phyloP scores from a whole-genome alignment of 805 yeast species.

The Maudiozyma turicensis region DNA sequence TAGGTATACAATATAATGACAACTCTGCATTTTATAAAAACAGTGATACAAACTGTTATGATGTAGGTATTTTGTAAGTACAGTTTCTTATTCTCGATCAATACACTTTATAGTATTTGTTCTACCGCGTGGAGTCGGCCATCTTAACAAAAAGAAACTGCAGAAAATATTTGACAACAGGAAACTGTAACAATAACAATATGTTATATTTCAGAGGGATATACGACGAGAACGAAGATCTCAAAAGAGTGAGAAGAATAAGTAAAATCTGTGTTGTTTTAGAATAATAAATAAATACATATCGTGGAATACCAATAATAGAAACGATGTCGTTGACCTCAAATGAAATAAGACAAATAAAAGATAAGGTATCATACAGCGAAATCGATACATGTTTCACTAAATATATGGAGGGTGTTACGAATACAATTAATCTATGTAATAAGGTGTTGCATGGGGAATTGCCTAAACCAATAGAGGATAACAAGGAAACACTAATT shows the following conservation, averaged over 20 bases:
- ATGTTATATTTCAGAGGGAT: neutral
- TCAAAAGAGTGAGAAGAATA: neutral
- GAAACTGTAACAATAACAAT: no score
- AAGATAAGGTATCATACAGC: slow-evolving; percentile 18
- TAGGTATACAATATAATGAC: no score
- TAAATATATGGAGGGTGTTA: slow-evolving; percentile 17
- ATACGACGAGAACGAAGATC: neutral
- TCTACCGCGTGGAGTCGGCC: no score
- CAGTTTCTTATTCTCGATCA: no score
- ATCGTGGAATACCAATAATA: neutral
- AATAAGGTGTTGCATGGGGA: slow-evolving; percentile 14
- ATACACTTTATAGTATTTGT: no score
- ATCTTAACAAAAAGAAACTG: no score
- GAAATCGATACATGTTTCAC: slow-evolving; percentile 20
- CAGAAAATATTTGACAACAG: no score
- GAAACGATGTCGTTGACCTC: slow-evolving; percentile 4
- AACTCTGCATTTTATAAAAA: no score
- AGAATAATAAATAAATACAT: neutral
- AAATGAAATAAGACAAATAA: slow-evolving; percentile 13
- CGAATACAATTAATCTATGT: slow-evolving; percentile 13
- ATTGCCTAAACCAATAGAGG: slow-evolving; percentile 10
- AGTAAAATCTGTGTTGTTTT: no score
- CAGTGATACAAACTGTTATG: no score
- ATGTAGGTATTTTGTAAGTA: no score
- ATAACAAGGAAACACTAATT: neutral